phyloP scores from a whole-genome alignment of 1,284 basidiomycete genomes.

The Moniliella sp. region DNA sequence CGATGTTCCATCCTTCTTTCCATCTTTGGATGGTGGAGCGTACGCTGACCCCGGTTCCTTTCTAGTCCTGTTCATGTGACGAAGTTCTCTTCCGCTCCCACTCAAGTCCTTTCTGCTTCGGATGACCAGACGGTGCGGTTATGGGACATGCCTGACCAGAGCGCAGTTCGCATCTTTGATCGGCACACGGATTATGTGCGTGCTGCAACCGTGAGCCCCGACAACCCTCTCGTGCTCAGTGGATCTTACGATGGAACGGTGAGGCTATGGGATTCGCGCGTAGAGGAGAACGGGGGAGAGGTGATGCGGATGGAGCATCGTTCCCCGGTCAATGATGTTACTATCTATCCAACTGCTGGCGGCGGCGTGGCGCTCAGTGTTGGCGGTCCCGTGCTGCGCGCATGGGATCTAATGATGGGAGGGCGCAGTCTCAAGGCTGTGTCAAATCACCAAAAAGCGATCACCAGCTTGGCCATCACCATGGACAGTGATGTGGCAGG shows the following conservation, averaged over 20 bases:
- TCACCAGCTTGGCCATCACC: constrained; percentile 49
- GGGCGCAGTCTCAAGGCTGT: constrained; percentile 40
- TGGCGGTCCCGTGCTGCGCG: constrained; percentile 72
- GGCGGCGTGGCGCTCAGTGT: constrained; percentile 66
- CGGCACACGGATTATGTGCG: constrained; percentile 88
- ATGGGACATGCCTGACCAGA: constrained; percentile 84
- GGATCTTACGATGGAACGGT: constrained; percentile 87
- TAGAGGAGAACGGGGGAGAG: constrained; percentile 15
- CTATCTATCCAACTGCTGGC: constrained; percentile 58
- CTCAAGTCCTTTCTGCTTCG: constrained; percentile 75
- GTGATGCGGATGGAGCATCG: constrained; percentile 33
- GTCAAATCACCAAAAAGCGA: constrained; percentile 83
- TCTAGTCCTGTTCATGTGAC: constrained; percentile 76
- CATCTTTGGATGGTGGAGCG: no score
- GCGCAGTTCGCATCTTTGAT: constrained; percentile 53
- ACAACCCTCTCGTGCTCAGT: constrained; percentile 65
- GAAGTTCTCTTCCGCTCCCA: constrained; percentile 62
- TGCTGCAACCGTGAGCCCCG: constrained; percentile 60
- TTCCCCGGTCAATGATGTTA: constrained; percentile 67
- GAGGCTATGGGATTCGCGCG: constrained; percentile 62
- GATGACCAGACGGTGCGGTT: constrained; percentile 83
- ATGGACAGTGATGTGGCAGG: constrained; percentile 19
- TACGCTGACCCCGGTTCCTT: no score
- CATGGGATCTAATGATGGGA: constrained; percentile 86
- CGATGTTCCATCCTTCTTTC: no score